These are phyloP conservation scores for Pyrenula aspistea DNA, from an alignment of 495 filamentous ascomycete species.

Conservation along the genomic window DNA sequence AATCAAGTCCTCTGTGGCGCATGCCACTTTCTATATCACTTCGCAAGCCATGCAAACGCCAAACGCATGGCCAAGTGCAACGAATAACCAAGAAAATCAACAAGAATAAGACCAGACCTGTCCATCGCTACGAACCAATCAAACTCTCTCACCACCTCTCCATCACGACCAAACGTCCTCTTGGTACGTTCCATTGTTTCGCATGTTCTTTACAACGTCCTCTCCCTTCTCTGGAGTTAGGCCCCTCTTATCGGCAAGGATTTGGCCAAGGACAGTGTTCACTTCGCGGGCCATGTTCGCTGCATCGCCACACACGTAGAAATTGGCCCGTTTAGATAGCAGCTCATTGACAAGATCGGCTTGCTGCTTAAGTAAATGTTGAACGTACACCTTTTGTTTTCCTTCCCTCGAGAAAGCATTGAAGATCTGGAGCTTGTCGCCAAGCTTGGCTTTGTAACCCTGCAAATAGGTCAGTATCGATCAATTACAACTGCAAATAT, in stretches of 20 bases:
- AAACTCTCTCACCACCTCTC: too few species aligned
- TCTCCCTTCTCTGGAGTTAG: slow-evolving; percentile 77
- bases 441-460: slow-evolving; percentile 71
- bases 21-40: too few species aligned
- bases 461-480: slow-evolving; percentile 19
- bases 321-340: slow-evolving; percentile 77
- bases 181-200: slow-evolving; percentile 88
- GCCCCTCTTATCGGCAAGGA: slow-evolving; percentile 71
- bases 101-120: too few species aligned
- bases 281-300: slow-evolving; percentile 98
- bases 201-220: slow-evolving; percentile 93
- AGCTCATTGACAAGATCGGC: slow-evolving; percentile 80
- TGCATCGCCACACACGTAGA: slow-evolving; percentile 98
- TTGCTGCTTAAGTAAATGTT: slow-evolving; percentile 77
- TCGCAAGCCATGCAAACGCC: too few species aligned
- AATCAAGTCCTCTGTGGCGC: too few species aligned
- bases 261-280: slow-evolving; percentile 70
- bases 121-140: too few species aligned
- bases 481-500: neutral
- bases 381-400: slow-evolving; percentile 86
- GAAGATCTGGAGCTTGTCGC: slow-evolving; percentile 76
- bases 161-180: slow-evolving; percentile 92
- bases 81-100: too few species aligned
- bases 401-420: slow-evolving; percentile 88
- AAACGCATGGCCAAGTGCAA: too few species aligned